phyloP scores from a whole-genome alignment of 106 monocot genomes.

The Dendrobium officinale region DNA sequence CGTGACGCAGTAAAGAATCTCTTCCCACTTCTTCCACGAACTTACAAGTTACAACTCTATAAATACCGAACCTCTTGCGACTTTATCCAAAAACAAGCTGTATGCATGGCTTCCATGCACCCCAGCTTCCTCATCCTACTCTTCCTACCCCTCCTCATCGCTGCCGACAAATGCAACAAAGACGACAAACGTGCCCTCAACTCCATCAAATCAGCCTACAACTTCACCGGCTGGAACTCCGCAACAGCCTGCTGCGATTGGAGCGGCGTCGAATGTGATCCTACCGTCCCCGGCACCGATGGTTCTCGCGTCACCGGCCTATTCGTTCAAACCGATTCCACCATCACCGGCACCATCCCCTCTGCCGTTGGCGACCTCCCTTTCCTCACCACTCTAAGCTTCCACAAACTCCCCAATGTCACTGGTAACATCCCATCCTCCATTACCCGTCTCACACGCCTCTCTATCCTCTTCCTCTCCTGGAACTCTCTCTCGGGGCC shows the following conservation, averaged over 20 bases:
- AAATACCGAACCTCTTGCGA: too few relatives aligned
- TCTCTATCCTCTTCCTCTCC: slow-evolving; percentile 25
- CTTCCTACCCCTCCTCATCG: slow-evolving; percentile 12
- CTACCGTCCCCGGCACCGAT: slow-evolving; percentile 4
- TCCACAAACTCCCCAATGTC: slow-evolving; percentile 22
- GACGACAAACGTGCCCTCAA: slow-evolving; percentile 34
- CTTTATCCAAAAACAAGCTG: too few relatives aligned
- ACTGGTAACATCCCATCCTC: slow-evolving; percentile 27
- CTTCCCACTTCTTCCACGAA: too few relatives aligned
- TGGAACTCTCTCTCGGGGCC: slow-evolving; percentile 39
- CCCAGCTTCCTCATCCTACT: neutral
- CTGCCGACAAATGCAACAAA: slow-evolving; percentile 24
- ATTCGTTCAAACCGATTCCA: neutral
- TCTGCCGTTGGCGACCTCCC: slow-evolving; percentile 24
- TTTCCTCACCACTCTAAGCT: slow-evolving; percentile 11
- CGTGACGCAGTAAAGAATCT: too few relatives aligned
- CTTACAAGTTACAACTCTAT: too few relatives aligned
- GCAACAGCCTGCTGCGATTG: slow-evolving; percentile 44
- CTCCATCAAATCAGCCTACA: slow-evolving; percentile 32
- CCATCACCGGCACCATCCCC: slow-evolving; percentile 35
- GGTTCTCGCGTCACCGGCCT: slow-evolving; percentile 27
- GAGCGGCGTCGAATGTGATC: slow-evolving; percentile 37
- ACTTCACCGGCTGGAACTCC: slow-evolving; percentile 26
- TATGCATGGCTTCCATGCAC: neutral
- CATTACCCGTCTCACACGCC: slow-evolving; percentile 20